Percentiles rank a stretch among this genome's conserved stretches.
These are phyloP conservation scores for Mortierella sp. DNA, from an alignment of 371 early-diverging fungal species.

Conservation along the genomic window DNA sequence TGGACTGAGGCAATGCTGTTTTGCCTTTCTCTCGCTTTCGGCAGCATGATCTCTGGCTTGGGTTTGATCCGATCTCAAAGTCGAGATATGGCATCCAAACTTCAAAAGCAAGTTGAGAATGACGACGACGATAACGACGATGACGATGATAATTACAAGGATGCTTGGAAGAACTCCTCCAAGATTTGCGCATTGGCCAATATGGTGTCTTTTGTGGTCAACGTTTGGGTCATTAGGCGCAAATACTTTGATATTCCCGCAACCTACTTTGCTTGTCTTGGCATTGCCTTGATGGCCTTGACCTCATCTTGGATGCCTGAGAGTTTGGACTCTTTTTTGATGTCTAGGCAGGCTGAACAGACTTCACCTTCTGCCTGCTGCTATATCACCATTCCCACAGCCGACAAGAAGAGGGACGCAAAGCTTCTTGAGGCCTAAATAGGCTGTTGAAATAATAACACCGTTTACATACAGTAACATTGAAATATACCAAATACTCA, in stretches of 20 bases:
- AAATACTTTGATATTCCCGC: constrained; percentile 7
- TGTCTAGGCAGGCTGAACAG: background rate
- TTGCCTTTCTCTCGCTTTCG: constrained; percentile 9
- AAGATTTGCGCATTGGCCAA: background rate
- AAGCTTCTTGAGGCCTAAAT: background rate
- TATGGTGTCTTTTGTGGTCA: background rate
- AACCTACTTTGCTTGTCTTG: constrained; percentile 14
- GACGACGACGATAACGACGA: background rate
- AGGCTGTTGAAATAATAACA: too few relatives aligned
- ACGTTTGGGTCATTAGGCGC: constrained; percentile 3
- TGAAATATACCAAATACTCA: too few relatives aligned
- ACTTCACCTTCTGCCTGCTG: too few relatives aligned
- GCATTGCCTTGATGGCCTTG: constrained; percentile 3
- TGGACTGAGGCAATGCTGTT: constrained; percentile 30
- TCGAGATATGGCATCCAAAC: background rate
- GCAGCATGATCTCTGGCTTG: constrained; percentile 4
- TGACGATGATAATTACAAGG: constrained; percentile 1
- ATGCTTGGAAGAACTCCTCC: background rate
- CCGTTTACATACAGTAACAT: too few relatives aligned
- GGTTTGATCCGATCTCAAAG: constrained; percentile 1
- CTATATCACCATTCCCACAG: too few relatives aligned
- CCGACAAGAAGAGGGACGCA: too few relatives aligned
- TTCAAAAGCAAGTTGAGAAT: constrained; percentile 17
- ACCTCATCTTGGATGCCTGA: constrained; percentile 14
- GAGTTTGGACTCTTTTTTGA: background rate